These are phyloP conservation scores for Coelastrella sp. DNA, from an alignment of 139 green algal species.

Conservation along the genomic window DNA sequence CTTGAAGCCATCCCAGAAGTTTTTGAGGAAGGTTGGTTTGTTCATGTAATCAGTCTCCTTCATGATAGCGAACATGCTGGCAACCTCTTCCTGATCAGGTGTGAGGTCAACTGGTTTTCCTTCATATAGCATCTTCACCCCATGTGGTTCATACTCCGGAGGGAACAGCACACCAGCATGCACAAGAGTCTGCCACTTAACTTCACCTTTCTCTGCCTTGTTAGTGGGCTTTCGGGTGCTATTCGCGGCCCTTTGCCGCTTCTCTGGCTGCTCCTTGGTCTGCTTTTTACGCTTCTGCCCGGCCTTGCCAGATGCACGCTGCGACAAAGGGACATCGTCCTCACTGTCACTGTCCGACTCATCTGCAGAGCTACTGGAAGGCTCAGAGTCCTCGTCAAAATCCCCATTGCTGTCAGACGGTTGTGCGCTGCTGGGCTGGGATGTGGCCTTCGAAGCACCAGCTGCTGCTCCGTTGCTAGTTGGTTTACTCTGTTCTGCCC, in stretches of 20 bases:
- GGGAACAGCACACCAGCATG: conserved; percentile 97
- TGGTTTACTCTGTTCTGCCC: background rate
- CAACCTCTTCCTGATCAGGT: conserved; percentile 90
- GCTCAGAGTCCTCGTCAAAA: background rate
- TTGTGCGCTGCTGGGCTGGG: conserved; percentile 3
- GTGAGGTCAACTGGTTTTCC: conserved; percentile 92
- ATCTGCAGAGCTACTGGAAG: background rate
- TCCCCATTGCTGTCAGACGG: background rate
- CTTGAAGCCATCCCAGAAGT: conserved; percentile 98
- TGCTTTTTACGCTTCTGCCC: conserved; percentile 43
- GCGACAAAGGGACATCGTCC: conserved; percentile 50
- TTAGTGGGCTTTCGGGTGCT: background rate
- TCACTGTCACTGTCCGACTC: background rate
- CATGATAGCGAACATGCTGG: conserved; percentile 97
- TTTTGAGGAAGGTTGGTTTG: conserved; percentile 91
- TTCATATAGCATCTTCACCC: conserved; percentile 98
- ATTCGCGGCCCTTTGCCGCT: background rate
- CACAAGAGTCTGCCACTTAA: conserved; percentile 90
- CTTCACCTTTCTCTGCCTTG: background rate
- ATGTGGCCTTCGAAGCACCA: background rate
- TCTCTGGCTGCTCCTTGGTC: conserved; percentile 23
- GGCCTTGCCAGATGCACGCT: conserved; percentile 46
- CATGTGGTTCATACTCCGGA: conserved; percentile 91
- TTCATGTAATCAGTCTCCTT: conserved; percentile 96
- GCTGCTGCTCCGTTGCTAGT: conserved; percentile 17